Conservation (phyloP, 2,329 filamentous ascomycete genomes). For the Aureobasidium sp. region DNA sequence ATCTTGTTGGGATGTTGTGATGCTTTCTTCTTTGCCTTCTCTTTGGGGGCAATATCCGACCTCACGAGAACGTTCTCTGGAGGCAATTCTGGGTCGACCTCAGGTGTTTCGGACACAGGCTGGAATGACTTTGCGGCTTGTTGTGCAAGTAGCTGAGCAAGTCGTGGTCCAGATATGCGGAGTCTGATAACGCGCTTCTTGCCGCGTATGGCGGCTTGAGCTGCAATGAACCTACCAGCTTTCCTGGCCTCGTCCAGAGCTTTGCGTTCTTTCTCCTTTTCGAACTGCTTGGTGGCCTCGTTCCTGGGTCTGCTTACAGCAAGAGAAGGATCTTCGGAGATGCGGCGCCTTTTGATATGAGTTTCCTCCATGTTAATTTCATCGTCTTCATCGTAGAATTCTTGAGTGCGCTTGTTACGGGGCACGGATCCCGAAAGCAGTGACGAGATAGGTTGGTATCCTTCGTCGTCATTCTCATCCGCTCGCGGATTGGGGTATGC, state of each 20-base stretch:
- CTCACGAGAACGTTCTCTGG: conserved; percentile 24
- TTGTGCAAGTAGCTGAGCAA: conserved; percentile 32
- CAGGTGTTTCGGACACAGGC: not conserved
- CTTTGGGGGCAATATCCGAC: conserved; percentile 28
- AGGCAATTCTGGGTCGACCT: conserved; percentile 8
- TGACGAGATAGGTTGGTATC: conserved; percentile 11
- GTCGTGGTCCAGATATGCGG: conserved; percentile 29
- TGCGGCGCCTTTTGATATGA: conserved; percentile 30
- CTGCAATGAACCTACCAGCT: conserved; percentile 40
- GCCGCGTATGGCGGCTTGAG: conserved; percentile 40
- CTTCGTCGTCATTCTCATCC: conserved; percentile 26
- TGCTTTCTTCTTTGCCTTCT: conserved; percentile 19
- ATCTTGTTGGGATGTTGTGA: conserved; percentile 27
- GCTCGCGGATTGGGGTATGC: conserved; percentile 25
- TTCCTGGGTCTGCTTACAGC: conserved; percentile 29
- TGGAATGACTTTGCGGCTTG: conserved; percentile 24
- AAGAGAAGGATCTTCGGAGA: conserved; percentile 22
- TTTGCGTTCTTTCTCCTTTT: conserved; percentile 39
- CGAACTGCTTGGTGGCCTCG: conserved; percentile 41
- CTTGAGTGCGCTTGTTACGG: conserved; percentile 22
- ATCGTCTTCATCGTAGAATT: conserved; percentile 25
- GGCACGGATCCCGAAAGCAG: conserved; percentile 19
- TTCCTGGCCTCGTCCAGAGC: conserved; percentile 35
- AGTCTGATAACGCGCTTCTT: conserved; percentile 41
- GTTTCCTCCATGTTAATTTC: conserved; percentile 32